Conservation (phyloP, 2,329 filamentous ascomycete genomes). For the Pezicula neosporulosa region DNA sequence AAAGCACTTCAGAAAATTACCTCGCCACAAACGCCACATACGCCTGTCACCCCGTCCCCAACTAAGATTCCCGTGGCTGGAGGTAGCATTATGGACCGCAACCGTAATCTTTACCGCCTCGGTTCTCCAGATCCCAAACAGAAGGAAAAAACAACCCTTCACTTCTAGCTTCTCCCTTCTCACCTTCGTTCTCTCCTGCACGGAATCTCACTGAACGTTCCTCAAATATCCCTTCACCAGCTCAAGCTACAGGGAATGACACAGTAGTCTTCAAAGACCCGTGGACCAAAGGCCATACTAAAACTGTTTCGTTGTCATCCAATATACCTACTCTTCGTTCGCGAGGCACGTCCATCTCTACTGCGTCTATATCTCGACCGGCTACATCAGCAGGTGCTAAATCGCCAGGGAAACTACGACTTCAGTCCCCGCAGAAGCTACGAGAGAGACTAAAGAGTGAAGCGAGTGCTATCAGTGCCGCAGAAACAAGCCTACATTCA, state of each 20-base stretch:
- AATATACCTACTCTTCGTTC: constrained; percentile 26
- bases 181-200: constrained; percentile 2
- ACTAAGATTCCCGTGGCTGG: constrained; percentile 26
- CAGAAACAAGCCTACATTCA: constrained; percentile 65
- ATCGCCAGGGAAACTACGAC: constrained; percentile 48
- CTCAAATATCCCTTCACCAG: constrained; percentile 24
- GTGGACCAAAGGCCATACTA: constrained; percentile 20
- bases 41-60: constrained; percentile 19
- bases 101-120: constrained; percentile 17
- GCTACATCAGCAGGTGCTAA: constrained; percentile 8
- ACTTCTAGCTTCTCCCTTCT: constrained; percentile 4
- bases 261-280: constrained; percentile 21
- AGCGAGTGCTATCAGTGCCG: constrained; percentile 68
- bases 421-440: constrained; percentile 70
- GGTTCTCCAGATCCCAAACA: constrained; percentile 18
- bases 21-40: constrained; percentile 26
- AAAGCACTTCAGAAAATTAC: constrained; percentile 11
- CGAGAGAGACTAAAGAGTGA: constrained; percentile 84
- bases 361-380: constrained; percentile 16
- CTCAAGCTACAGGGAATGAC: constrained; percentile 9
- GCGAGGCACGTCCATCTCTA: constrained; percentile 14
- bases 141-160: constrained; percentile 23
- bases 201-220: constrained; percentile 24
- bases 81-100: constrained; percentile 19
- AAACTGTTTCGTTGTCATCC: constrained; percentile 23